These are phyloP conservation scores for Boletus subcaerulescens DNA, from an alignment of 768 basidiomycete species.

Conservation along the genomic window DNA sequence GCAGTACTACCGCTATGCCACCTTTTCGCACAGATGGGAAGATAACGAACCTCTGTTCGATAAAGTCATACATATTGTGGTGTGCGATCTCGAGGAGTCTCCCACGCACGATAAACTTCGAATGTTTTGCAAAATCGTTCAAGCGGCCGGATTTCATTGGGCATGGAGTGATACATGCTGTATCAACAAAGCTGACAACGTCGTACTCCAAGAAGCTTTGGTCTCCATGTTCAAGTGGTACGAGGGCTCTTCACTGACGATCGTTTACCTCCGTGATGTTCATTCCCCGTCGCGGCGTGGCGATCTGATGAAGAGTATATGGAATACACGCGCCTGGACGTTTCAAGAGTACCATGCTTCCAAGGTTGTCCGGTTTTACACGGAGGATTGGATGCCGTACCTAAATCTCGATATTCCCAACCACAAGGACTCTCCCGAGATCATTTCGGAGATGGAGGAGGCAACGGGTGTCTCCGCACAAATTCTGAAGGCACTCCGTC, in stretches of 20 bases:
- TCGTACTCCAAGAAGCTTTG: constrained; percentile 3
- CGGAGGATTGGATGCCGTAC: not conserved
- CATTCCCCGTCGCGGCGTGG: not conserved
- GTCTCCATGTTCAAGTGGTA: constrained; percentile 10
- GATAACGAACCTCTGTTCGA: constrained; percentile 5
- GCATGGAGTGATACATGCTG: constrained; percentile 15
- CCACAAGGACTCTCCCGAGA: constrained; percentile 2
- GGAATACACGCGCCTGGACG: constrained; percentile 4
- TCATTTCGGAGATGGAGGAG: constrained; percentile 6
- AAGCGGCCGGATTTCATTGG: constrained; percentile 5
- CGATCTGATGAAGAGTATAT: not conserved
- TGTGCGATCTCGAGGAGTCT: constrained; percentile 11
- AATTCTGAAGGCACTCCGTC: not conserved
- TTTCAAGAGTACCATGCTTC: constrained; percentile 8
- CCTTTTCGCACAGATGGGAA: constrained; percentile 15
- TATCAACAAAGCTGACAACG: constrained; percentile 3
- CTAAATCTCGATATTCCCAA: not conserved
- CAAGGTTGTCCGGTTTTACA: constrained; percentile 2
- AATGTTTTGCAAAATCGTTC: constrained; percentile 3
- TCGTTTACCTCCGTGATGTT: constrained; percentile 2
- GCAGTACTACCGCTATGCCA: constrained; percentile 9
- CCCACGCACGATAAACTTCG: constrained; percentile 3
- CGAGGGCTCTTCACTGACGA: constrained; percentile 1
- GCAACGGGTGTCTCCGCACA: not conserved
- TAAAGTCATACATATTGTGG: not conserved